Conservation (phyloP, 1,284 basidiomycete species). For the Termitomyces sp. region DNA sequence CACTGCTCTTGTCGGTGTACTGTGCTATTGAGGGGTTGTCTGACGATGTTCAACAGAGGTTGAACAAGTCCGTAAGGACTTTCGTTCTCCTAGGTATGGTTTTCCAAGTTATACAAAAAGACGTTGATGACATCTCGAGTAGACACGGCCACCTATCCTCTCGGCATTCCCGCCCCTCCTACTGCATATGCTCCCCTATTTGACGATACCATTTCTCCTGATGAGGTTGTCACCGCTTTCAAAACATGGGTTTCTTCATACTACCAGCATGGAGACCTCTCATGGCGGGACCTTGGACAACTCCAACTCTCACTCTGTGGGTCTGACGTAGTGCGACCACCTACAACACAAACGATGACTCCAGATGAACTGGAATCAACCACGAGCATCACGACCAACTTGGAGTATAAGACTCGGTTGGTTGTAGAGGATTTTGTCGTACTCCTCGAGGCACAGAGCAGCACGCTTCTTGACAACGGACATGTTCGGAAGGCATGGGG, state of each 20-base stretch:
- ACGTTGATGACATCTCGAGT: neutral
- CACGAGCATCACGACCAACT: neutral
- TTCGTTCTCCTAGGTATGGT: neutral
- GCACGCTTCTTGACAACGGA: neutral
- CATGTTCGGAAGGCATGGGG: neutral
- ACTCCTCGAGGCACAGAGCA: neutral
- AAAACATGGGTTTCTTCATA: neutral
- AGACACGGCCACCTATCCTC: neutral
- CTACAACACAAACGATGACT: neutral
- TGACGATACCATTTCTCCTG: neutral
- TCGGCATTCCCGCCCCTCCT: neutral
- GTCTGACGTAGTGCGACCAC: neutral
- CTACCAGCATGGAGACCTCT: neutral
- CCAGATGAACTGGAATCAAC: neutral
- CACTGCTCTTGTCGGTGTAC: slow-evolving; percentile 1
- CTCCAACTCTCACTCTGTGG: neutral
- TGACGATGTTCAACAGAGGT: neutral
- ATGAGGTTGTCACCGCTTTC: neutral
- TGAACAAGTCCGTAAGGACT: neutral
- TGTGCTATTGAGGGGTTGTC: slow-evolving; percentile 1
- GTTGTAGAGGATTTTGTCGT: neutral
- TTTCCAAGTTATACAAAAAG: neutral
- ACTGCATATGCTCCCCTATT: neutral
- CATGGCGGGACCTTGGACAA: neutral
- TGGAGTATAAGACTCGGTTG: neutral